Percentiles rank a stretch among this genome's conserved stretches.
Conservation (phyloP, 768 basidiomycete genomes). For the Boletellus emodensis region DNA sequence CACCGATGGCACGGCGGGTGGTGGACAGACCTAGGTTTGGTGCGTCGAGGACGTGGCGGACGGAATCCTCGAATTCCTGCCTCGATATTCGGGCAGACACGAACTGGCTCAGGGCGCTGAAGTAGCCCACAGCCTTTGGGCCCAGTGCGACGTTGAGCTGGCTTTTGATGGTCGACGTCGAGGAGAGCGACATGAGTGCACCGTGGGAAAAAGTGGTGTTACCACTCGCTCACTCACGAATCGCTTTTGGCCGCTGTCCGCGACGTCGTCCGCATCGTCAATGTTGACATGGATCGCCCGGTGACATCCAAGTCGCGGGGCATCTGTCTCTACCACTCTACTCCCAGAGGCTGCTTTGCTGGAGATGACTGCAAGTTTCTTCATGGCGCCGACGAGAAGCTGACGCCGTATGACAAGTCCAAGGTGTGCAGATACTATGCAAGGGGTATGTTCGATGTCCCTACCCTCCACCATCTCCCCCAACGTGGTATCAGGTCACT, state of each 20-base stretch:
- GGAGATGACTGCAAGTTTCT: slow-evolving; percentile 73
- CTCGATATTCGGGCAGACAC: slow-evolving; percentile 66
- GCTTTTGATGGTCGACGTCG: slow-evolving; percentile 67
- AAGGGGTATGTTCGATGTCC: slow-evolving; percentile 38
- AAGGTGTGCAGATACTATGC: slow-evolving; percentile 69
- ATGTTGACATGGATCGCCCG: slow-evolving; percentile 46
- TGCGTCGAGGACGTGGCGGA: slow-evolving; percentile 58
- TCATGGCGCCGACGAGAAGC: slow-evolving; percentile 48
- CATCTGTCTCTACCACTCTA: slow-evolving; percentile 62
- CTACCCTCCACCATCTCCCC: not conserved
- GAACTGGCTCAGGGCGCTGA: slow-evolving; percentile 60
- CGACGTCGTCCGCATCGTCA: slow-evolving; percentile 11
- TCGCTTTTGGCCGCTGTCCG: not conserved
- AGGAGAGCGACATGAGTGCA: slow-evolving; percentile 63
- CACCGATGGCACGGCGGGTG: not conserved
- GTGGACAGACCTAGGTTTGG: slow-evolving; percentile 45
- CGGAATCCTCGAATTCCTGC: slow-evolving; percentile 69
- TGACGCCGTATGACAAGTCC: slow-evolving; percentile 67
- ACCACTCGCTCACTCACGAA: not conserved
- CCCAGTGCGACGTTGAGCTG: slow-evolving; percentile 65
- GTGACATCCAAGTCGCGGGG: slow-evolving; percentile 69
- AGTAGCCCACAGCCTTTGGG: slow-evolving; percentile 56
- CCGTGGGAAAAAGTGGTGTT: slow-evolving; percentile 17
- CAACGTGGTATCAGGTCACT: slow-evolving; percentile 49
- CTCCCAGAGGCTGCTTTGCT: slow-evolving; percentile 64